Conservation (phyloP, 2,329 filamentous ascomycete species). For the Fusarium albidum region DNA sequence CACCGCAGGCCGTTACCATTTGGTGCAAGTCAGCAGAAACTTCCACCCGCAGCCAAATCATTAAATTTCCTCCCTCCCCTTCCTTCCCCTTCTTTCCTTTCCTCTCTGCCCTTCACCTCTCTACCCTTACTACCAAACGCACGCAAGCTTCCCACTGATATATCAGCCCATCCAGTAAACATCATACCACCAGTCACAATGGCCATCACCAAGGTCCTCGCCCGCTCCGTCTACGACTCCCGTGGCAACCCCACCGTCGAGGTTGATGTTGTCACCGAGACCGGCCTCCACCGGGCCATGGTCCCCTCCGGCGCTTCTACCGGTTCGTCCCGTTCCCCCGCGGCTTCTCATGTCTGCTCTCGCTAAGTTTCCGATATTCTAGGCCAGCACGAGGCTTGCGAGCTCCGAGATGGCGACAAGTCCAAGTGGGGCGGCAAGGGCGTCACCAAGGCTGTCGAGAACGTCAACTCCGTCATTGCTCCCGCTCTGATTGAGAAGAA, state of each 20-base stretch:
- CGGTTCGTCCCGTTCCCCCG: slow-evolving; percentile 63
- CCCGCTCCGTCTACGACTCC: slow-evolving; percentile 97
- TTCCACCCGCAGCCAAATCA: slow-evolving; percentile 15
- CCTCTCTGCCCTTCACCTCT: slow-evolving; percentile 21
- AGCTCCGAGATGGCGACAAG: slow-evolving; percentile 92
- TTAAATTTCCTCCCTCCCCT: slow-evolving; percentile 21
- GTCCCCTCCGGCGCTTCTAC: slow-evolving; percentile 97
- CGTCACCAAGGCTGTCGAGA: slow-evolving; percentile 84
- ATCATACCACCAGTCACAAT: slow-evolving; percentile 64
- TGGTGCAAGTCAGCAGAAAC: slow-evolving; percentile 21
- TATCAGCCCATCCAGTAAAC: slow-evolving; percentile 31
- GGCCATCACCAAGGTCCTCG: slow-evolving; percentile 90
- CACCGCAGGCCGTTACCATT: slow-evolving; percentile 24
- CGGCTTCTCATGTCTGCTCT: slow-evolving; percentile 29
- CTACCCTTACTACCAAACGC: slow-evolving; percentile 18
- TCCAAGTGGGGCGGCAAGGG: slow-evolving; percentile 87
- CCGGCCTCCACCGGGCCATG: slow-evolving; percentile 95
- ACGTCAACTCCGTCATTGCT: slow-evolving; percentile 84
- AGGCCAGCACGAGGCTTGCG: slow-evolving; percentile 91
- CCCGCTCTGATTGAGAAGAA: slow-evolving; percentile 84
- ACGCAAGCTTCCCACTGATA: slow-evolving; percentile 32
- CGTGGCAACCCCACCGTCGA: slow-evolving; percentile 98
- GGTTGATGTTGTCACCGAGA: slow-evolving; percentile 96
- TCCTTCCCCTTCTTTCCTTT: slow-evolving; percentile 15
- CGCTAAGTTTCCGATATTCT: slow-evolving; percentile 43